These are phyloP conservation scores for Syzygium aqueum DNA, from an alignment of 345 rosid genomes.

Conservation along the genomic window DNA sequence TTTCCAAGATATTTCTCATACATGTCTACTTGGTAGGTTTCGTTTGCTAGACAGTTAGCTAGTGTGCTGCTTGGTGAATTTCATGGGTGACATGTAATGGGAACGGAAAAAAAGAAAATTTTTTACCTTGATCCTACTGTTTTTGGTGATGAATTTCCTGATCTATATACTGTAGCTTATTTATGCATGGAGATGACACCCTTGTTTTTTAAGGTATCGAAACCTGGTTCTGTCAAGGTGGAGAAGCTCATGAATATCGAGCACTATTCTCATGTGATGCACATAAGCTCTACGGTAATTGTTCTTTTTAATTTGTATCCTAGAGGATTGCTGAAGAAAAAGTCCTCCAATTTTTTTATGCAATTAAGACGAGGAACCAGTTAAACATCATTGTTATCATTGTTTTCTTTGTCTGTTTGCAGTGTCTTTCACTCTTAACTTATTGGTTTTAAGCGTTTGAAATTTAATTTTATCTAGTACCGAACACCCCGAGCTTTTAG, in stretches of 20 bases:
- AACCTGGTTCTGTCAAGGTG: conserved; percentile 82
- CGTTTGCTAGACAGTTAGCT: not conserved
- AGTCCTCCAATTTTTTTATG: not conserved
- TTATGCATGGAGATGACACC: conserved; percentile 43
- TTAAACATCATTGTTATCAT: not conserved
- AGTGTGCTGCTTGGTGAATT: not conserved
- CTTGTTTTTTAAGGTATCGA: not conserved
- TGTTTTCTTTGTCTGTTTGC: not conserved
- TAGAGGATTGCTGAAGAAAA: not conserved
- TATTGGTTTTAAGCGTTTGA: not conserved
- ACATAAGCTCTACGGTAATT: conserved; percentile 86
- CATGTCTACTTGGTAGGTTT: not conserved
- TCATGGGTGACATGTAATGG: not conserved
- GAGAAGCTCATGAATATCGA: conserved; percentile 90
- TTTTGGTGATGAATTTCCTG: not conserved
- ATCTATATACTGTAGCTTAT: not conserved
- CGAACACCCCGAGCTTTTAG: not conserved
- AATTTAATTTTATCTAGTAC: not conserved
- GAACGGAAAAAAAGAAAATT: not conserved
- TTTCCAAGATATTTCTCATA: not conserved
- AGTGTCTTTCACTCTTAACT: not conserved
- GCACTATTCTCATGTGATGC: conserved; percentile 94
- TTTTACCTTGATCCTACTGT: not conserved
- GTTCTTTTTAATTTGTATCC: not conserved
- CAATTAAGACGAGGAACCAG: not conserved